Evolutionary conservation across 768 basidiomycete genomes (phyloP).

Genomic region (Exsudoporus frostii): DNA sequence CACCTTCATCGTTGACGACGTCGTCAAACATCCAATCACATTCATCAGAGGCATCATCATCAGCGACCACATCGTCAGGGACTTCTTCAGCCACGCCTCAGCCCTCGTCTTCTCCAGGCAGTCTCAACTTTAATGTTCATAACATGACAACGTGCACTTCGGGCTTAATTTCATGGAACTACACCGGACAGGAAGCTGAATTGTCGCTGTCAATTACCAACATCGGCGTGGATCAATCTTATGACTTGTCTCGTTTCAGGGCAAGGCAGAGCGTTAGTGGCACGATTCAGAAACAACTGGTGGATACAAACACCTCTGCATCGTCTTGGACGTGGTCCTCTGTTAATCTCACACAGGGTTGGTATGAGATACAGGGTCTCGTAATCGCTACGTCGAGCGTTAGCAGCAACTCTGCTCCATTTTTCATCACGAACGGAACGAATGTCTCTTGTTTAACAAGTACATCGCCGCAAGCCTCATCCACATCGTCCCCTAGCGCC

Average conservation of each 20-base stretch:
- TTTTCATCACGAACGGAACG: constrained; percentile 38
- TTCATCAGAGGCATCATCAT: neutral
- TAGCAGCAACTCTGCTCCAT: constrained; percentile 25
- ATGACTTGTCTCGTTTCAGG: constrained; percentile 7
- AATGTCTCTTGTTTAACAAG: constrained; percentile 33
- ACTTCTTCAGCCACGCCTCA: constrained; percentile 15
- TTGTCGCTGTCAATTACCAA: constrained; percentile 41
- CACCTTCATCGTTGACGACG: neutral
- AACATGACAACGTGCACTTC: constrained; percentile 36
- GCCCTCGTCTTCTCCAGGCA: constrained; percentile 12
- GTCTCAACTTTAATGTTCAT: constrained; percentile 23
- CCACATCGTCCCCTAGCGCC: constrained; percentile 7
- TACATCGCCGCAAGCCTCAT: constrained; percentile 9
- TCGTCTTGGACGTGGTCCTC: constrained; percentile 39
- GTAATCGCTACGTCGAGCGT: constrained; percentile 2
- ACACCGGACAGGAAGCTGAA: constrained; percentile 29
- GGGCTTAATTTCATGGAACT: constrained; percentile 39
- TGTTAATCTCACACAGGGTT: constrained; percentile 48
- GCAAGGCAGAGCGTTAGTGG: neutral
- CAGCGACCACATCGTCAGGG: constrained; percentile 1
- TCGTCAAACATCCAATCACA: neutral
- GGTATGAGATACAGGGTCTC: constrained; percentile 39
- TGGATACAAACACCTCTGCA: constrained; percentile 21
- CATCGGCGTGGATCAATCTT: constrained; percentile 30
- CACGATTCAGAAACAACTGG: constrained; percentile 26